These are phyloP conservation scores for Spinacia oleracea DNA, from an alignment of 179 eudicot genomes.

Conservation along the genomic window DNA sequence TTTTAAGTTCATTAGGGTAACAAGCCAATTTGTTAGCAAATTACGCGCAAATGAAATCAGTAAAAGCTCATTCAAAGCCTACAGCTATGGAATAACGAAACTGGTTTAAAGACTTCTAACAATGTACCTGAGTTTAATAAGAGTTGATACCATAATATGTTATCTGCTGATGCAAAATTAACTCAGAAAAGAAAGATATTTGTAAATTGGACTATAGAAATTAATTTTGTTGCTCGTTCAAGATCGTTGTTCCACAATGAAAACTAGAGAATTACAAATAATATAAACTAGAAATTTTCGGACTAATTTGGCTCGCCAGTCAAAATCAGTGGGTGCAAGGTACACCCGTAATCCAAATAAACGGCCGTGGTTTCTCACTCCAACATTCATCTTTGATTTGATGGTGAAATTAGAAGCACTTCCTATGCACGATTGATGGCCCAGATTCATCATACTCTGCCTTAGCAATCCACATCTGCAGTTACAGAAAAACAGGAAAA, in stretches of 20 bases:
- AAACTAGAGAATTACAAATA: slow-evolving; percentile 21
- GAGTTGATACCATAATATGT: neutral
- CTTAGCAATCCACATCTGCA: slow-evolving; percentile 51
- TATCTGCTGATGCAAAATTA: neutral
- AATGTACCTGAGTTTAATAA: neutral
- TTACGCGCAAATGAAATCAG: too few species aligned
- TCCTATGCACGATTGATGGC: slow-evolving; percentile 47
- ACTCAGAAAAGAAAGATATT: neutral
- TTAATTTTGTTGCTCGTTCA: slow-evolving; percentile 15
- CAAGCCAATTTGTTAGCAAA: too few species aligned
- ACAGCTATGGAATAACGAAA: neutral
- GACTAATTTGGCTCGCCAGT: slow-evolving; percentile 14
- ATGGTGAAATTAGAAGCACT: slow-evolving; percentile 38
- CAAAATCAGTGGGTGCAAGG: slow-evolving; percentile 15
- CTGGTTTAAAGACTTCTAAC: neutral
- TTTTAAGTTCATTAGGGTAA: too few species aligned
- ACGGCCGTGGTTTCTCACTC: slow-evolving; percentile 9
- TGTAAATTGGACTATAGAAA: neutral
- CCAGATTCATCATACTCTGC: slow-evolving; percentile 48
- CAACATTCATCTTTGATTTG: slow-evolving; percentile 17
- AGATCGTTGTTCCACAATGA: slow-evolving; percentile 9
- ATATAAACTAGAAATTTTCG: slow-evolving; percentile 14
- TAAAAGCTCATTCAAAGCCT: neutral
- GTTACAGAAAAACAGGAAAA: neutral
- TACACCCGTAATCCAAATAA: slow-evolving; percentile 16